These are phyloP conservation scores for Dictyostelium citrinum DNA, from an alignment of 78 protist species.

Conservation along the genomic window DNA sequence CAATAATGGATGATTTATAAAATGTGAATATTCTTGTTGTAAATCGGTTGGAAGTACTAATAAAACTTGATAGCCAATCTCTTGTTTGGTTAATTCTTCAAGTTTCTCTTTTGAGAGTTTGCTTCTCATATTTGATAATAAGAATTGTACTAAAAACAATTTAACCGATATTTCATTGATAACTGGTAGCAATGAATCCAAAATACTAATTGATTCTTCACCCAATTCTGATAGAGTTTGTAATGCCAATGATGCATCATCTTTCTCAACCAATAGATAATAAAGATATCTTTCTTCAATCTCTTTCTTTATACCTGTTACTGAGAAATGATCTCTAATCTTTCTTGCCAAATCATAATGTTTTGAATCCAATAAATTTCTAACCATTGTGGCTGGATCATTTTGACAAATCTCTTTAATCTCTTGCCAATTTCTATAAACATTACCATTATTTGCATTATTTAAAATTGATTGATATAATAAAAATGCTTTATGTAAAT, in stretches of 20 bases:
- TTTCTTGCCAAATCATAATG: constrained; percentile 64
- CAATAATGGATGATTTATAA: constrained; percentile 11
- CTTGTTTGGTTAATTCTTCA: constrained; percentile 13
- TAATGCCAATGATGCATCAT: constrained; percentile 52
- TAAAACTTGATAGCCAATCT: constrained; percentile 41
- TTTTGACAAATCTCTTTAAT: constrained; percentile 28
- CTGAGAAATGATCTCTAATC: constrained; percentile 41
- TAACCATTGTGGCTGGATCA: constrained; percentile 39
- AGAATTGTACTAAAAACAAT: constrained; percentile 68
- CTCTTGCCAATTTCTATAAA: constrained; percentile 34
- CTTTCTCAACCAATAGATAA: constrained; percentile 69
- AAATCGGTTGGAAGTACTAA: constrained; percentile 18
- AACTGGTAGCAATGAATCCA: constrained; percentile 1
- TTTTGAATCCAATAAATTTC: constrained; percentile 21
- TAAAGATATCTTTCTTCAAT: constrained; percentile 60
- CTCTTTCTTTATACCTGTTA: constrained; percentile 31
- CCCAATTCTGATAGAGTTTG: constrained; percentile 54
- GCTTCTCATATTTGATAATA: constrained; percentile 38
- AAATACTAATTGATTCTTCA: constrained; percentile 22
- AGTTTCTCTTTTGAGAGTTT: not conserved
- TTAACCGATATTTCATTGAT: constrained; percentile 40
- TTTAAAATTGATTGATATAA: constrained; percentile 37
- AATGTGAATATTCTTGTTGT: constrained; percentile 31
- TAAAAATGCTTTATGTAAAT: constrained; percentile 26
- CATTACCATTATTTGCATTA: not conserved